Evolutionary conservation across 495 filamentous ascomycete species (phyloP).

Genomic region (Hyaloscypha hepaticicola): DNA sequence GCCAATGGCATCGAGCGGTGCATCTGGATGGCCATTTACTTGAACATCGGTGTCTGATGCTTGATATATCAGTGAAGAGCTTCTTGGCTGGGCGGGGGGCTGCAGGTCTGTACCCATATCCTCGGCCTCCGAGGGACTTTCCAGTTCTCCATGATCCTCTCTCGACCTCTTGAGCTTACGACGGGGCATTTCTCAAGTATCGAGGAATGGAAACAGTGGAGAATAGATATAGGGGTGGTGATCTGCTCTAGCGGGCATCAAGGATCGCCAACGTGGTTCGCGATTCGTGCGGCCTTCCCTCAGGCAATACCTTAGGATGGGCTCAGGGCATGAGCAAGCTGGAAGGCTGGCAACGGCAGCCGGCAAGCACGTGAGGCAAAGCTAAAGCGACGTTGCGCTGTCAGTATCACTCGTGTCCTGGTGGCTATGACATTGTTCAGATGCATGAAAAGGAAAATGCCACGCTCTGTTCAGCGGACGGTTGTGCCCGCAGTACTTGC

Average conservation of each 20-base stretch:
- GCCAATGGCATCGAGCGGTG: slow-evolving; percentile 42
- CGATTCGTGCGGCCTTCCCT: not conserved
- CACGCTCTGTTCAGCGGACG: no score
- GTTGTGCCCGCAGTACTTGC: no score
- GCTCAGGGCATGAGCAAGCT: not conserved
- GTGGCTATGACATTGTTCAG: no score
- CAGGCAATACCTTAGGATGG: not conserved
- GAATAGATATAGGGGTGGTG: no score
- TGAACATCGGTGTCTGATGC: not conserved
- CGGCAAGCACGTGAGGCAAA: no score
- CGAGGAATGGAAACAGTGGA: not conserved
- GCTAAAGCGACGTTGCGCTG: no score
- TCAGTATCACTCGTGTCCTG: no score
- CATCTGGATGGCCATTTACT: not conserved
- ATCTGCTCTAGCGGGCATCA: no score
- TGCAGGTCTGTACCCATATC: not conserved
- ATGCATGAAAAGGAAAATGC: no score
- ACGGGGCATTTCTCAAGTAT: not conserved
- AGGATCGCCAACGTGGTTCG: no score
- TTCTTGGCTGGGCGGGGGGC: not conserved
- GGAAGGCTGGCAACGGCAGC: no score
- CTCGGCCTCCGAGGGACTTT: not conserved
- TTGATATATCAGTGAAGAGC: not conserved
- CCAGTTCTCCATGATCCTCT: not conserved
- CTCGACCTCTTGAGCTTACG: slow-evolving; percentile 1